Evolutionary conservation across 2,329 filamentous ascomycete genomes (phyloP), one percentile per base, ranked within the genome.

Genomic region (Fusarium buharicum): DNA sequence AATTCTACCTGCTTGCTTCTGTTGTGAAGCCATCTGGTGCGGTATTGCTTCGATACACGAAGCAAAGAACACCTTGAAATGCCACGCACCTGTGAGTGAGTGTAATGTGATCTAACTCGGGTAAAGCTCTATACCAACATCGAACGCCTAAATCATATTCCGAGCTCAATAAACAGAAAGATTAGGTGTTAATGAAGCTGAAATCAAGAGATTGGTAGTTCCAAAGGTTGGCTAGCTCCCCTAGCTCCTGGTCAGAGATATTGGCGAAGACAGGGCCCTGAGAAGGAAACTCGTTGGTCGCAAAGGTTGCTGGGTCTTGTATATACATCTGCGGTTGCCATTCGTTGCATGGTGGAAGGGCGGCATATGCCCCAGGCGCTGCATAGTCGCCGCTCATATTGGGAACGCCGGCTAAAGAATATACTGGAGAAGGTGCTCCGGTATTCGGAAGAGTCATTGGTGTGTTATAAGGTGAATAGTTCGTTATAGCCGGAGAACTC

Each of bases 131-230:
- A 6, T 20, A n/a, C 18, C n/a, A 11, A 14, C n/a, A 10, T 45
- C 30, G n/a, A 13, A 10, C 6, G 6, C n/a, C 12, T 18, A 18
- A 3, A 7, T 17, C 12, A 17, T 33, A 13, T 20, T 6, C 14
- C 31, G 33, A 13, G 4, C 30, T 7, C 28, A 22, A 18, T 28
- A 31, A 9, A n/a, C 9, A 20, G 12, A 40, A 22, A 2, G 37
- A 30, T 36, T 49, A 56, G 13, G 51, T 22, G 43, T 59, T 43
- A 17, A 74, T 67, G 17, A 76, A 75, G 41, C 67, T 58, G 33
- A 76, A 66, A 41, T 75, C 71, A 38, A 76, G 58, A 18, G 70
- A 72, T 54, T 74, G 69, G 34, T 75, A 75, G 40, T 76, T 70
- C 74, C 74, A 76, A 18, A 76, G 48, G 7, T 59, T 64, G 4